Percentiles rank a stretch among this genome's conserved stretches.
Conservation (phyloP, 768 basidiomycete genomes). For the Leccinum ochraceum region DNA sequence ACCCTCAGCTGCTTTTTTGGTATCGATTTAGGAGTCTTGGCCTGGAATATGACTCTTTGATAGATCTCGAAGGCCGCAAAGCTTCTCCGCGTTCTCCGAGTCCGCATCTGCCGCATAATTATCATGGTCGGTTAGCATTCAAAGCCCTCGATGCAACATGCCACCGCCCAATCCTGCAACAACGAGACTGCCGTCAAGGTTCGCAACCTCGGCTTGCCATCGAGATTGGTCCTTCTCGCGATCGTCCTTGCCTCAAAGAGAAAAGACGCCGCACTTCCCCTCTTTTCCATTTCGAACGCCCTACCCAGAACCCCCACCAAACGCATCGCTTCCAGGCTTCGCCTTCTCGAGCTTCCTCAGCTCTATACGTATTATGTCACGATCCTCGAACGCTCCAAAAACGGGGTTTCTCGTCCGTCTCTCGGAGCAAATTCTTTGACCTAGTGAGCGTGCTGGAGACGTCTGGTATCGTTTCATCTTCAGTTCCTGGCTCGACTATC, state of each 20-base stretch:
- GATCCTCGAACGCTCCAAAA: slow-evolving; percentile 57
- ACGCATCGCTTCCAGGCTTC: slow-evolving; percentile 40
- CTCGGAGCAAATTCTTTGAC: slow-evolving; percentile 76
- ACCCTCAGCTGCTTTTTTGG: not conserved
- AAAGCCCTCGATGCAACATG: slow-evolving; percentile 18
- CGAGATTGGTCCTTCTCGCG: slow-evolving; percentile 66
- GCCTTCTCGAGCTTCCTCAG: slow-evolving; percentile 57
- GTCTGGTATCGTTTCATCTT: slow-evolving; percentile 55
- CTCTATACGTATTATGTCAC: slow-evolving; percentile 65
- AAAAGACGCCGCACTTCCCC: slow-evolving; percentile 53
- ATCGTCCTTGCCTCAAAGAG: slow-evolving; percentile 67
- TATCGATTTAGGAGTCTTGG: not conserved
- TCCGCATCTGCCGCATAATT: not conserved
- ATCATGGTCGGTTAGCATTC: not conserved
- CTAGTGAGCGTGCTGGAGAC: slow-evolving; percentile 73
- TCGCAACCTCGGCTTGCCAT: slow-evolving; percentile 69
- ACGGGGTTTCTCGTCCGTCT: slow-evolving; percentile 59
- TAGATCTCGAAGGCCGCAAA: not conserved
- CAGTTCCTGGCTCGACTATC: slow-evolving; percentile 33
- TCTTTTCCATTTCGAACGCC: slow-evolving; percentile 41
- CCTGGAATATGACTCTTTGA: not conserved
- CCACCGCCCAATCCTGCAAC: slow-evolving; percentile 31
- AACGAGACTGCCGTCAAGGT: slow-evolving; percentile 71
- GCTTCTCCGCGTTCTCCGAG: not conserved
- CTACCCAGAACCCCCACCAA: slow-evolving; percentile 49